Conservation (phyloP, 2,329 filamentous ascomycete genomes). For the Macrophomina tecta region DNA sequence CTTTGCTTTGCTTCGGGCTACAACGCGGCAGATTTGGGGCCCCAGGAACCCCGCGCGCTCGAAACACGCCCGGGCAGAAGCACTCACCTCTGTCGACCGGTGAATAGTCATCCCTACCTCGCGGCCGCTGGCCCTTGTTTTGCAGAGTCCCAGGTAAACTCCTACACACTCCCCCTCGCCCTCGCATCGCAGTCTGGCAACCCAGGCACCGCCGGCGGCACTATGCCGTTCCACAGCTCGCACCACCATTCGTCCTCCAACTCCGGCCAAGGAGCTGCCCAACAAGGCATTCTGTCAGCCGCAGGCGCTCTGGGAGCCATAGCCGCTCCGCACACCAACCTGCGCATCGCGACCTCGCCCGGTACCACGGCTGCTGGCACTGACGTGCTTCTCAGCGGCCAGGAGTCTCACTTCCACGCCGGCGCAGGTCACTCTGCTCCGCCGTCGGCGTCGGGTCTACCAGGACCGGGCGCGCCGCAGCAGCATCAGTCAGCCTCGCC, state of each 20-base stretch:
- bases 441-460: conserved; percentile 35
- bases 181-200: conserved; percentile 21
- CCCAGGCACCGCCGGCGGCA: conserved; percentile 23
- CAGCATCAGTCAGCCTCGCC: conserved; percentile 40
- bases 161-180: conserved; percentile 3
- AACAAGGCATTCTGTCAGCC: conserved; percentile 52
- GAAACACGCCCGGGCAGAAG: not conserved
- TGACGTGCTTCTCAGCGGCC: conserved; percentile 50
- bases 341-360: conserved; percentile 44
- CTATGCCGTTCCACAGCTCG: conserved; percentile 47
- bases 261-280: conserved; percentile 43
- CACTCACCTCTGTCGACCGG: conserved; percentile 11
- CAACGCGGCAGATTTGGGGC: not conserved
- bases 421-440: conserved; percentile 41
- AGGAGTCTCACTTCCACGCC: conserved; percentile 39
- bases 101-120: conserved; percentile 27
- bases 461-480: conserved; percentile 33
- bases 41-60: conserved; percentile 1
- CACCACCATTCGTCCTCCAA: conserved; percentile 35
- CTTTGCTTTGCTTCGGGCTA: not conserved
- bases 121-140: conserved; percentile 23
- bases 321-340: conserved; percentile 51
- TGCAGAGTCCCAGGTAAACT: conserved; percentile 26
- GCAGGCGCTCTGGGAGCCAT: conserved; percentile 55
- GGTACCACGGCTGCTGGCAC: conserved; percentile 51